Evolutionary conservation across 176 grass and related monocot species (phyloP), one percentile per base, ranked within the genome.

Genomic region (Aegilops umbellulata): DNA sequence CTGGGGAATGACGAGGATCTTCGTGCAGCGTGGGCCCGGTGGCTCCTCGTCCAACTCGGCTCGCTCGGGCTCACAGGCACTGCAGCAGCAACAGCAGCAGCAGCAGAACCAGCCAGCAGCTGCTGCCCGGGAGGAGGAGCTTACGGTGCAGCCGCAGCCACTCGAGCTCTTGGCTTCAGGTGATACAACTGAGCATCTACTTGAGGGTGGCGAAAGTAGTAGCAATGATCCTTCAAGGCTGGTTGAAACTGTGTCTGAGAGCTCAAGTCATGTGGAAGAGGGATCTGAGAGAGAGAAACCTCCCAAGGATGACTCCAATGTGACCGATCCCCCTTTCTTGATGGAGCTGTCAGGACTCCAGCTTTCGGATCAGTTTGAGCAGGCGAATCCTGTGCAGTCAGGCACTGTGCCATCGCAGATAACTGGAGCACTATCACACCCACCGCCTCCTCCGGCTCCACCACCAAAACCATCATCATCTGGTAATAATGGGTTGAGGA

Each of bases 1-100:
- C 81, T 69, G 83, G 81, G 84, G 84, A 84, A 99, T 99, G 97
- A 99, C 97, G 89, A 92, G 92, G 87, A 99, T 99, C 79, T 94
- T 91, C 73, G 92, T 99, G 82, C 89, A 94, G 87, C 94, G 97
- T 42, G 97, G 97, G 63, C 77, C 91, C 8, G 83, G 76, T 22
- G 89, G 91, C 58, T 94, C 97, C 80, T 97, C 97, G 72, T 99
- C 97, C 60, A 94, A 84, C 79, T 83, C 90, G 17, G 72, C 80
- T 7, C 94, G 97, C 10, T 84, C 86, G 22, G 82, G 85, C 31
- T 81, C 94, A 7, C 84, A 89, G 69, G 67, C 80, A 57, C 76
- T 30, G 65, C 88, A 88, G 58, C 82, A 57, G 11, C 84, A 87
- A 3, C 69, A 67, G 32, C 89, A 88, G 19, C 84, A 74, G 10